These are phyloP conservation scores for Termitomyces sp. DNA, from an alignment of 768 basidiomycete genomes.

Conservation along the genomic window DNA sequence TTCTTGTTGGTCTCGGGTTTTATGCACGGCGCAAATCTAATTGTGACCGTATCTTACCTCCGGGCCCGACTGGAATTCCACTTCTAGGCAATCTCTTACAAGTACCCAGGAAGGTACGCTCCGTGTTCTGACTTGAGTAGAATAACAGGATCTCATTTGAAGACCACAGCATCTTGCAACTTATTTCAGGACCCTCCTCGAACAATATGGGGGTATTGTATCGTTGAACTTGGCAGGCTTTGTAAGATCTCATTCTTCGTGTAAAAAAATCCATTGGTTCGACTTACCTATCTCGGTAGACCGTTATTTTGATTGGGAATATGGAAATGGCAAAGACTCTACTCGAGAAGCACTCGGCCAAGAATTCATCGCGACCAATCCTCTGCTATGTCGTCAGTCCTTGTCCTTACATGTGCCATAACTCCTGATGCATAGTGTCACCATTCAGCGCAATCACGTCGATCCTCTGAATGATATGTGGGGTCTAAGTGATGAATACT, in stretches of 20 bases:
- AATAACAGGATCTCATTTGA: background rate
- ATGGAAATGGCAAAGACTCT: background rate
- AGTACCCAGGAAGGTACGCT: background rate
- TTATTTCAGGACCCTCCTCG: background rate
- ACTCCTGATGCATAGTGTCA: background rate
- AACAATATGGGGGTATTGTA: background rate
- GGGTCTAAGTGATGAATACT: background rate
- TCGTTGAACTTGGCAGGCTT: background rate
- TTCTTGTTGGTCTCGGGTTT: background rate
- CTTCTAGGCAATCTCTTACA: background rate
- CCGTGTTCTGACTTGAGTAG: background rate
- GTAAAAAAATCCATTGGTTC: background rate
- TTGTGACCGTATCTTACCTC: background rate
- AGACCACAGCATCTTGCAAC: background rate
- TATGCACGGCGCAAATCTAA: background rate
- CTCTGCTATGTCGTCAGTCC: background rate
- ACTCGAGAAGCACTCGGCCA: background rate
- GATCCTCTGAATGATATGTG: background rate
- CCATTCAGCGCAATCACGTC: background rate
- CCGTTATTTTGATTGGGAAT: background rate
- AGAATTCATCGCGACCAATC: background rate
- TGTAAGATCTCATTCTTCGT: background rate
- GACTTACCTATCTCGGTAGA: background rate
- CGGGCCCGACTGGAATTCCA: background rate
- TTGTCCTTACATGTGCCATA: background rate